These are phyloP conservation scores for Aspergillus sp. DNA, from an alignment of 2,329 filamentous ascomycete species.

Conservation along the genomic window DNA sequence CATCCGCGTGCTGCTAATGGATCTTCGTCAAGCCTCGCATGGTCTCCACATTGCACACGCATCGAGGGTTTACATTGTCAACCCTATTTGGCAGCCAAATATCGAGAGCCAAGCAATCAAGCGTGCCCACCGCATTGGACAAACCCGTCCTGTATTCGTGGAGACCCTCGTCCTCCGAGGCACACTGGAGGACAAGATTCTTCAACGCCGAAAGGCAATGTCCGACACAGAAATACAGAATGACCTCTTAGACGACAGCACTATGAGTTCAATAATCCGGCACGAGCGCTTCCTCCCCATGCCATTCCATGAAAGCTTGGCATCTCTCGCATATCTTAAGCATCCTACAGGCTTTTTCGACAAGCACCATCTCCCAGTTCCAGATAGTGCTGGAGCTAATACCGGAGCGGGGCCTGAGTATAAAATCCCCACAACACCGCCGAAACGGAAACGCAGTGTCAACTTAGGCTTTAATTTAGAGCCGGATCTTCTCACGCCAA, in stretches of 20 bases:
- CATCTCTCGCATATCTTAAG: slow-evolving; percentile 28
- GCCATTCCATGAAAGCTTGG: slow-evolving; percentile 27
- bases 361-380: slow-evolving; percentile 37
- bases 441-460: slow-evolving; percentile 15
- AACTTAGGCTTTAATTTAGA: background rate
- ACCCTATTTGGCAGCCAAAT: slow-evolving; percentile 79
- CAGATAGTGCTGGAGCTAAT: slow-evolving; percentile 25
- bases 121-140: slow-evolving; percentile 82
- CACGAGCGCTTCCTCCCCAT: slow-evolving; percentile 52
- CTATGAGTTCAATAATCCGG: slow-evolving; percentile 60
- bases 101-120: slow-evolving; percentile 91
- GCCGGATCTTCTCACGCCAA: slow-evolving; percentile 13
- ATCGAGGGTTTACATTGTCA: slow-evolving; percentile 84
- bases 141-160: slow-evolving; percentile 73
- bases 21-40: slow-evolving; percentile 83
- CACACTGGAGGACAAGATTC: slow-evolving; percentile 82
- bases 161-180: slow-evolving; percentile 79
- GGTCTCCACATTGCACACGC: slow-evolving; percentile 83
- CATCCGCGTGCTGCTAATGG: slow-evolving; percentile 82
- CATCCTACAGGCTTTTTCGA: slow-evolving; percentile 38
- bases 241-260: slow-evolving; percentile 57
- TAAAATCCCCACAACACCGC: background rate
- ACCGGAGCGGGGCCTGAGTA: background rate
- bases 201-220: slow-evolving; percentile 72
- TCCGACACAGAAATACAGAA: slow-evolving; percentile 59